Evolutionary conservation across 371 early-diverging fungal genomes (phyloP), one percentile per base, ranked within the genome.

Genomic region (Rhizoclosmatium hyalinum): DNA sequence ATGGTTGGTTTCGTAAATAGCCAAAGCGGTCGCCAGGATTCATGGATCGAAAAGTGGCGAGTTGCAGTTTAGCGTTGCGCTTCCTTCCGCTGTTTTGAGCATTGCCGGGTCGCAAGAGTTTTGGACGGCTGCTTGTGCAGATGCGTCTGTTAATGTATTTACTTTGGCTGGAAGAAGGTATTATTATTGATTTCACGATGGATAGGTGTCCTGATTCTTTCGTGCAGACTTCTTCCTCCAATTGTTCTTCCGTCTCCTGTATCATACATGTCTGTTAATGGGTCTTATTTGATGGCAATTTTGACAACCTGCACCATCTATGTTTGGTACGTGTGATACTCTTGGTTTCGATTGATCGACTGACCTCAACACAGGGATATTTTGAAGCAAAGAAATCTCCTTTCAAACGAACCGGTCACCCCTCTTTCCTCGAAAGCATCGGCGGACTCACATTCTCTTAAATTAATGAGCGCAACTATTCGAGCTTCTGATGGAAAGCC

Each of bases 121-220:
- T 73, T 83, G 85, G 70, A 91, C 89, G 0, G 85, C 87, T 2
- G 83, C 90, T 0, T 92, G 92, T 73, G 89, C 90, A 63, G 92
- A 94, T 77, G 91, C 90, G n/a, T 86, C 87, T 0, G 57, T 95
- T 42, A 84, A 89, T 73, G 77, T 92, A 0, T 93, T 91, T 76
- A 89, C 92, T 3, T 82, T 85, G 2, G 82, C 89, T 2, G 95
- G 95, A 39, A 79, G 91, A 81, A 87, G 91, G 92, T 90, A 82
- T 39, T 17, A 50, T 17, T 12, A 50, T 6, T 50, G 17, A 39
- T 66, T 67, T 75, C 41, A 19, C 0, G 63, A 32, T 63, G 43
- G 3, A n/a, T 56, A 3, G 24, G 43, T 46, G n/a, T n/a, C n/a
- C 32, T 19, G 12, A 19, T 72, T 72, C 80, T 43, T 57, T 62